Conservation (phyloP, 768 basidiomycete species). For the Kondoa malvinella region DNA sequence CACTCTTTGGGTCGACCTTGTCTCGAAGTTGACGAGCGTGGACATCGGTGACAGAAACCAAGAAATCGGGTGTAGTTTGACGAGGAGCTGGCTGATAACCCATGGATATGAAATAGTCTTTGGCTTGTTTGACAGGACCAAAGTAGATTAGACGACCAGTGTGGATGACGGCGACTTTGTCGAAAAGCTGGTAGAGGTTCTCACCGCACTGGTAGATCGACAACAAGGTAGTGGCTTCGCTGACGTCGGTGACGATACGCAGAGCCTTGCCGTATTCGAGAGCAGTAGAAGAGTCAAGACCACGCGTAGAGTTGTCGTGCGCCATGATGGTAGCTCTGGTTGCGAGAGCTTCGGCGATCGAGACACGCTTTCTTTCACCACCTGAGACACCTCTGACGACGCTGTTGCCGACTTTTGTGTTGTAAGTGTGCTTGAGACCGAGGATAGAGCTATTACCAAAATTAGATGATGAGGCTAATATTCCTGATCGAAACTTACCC, state of each 20-base stretch:
- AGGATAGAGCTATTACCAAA: conserved; percentile 38
- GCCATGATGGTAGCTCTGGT: conserved; percentile 22
- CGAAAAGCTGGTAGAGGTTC: conserved; percentile 43
- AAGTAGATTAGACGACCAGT: conserved; percentile 59
- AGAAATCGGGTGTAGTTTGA: conserved; percentile 34
- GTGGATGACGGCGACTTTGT: conserved; percentile 46
- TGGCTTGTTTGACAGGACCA: conserved; percentile 48
- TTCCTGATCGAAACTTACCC: conserved; percentile 22
- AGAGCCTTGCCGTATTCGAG: conserved; percentile 38
- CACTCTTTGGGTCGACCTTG: conserved; percentile 31
- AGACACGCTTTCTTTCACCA: conserved; percentile 31
- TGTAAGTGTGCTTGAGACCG: conserved; percentile 53
- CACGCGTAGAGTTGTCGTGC: conserved; percentile 29
- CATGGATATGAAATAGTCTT: conserved; percentile 57
- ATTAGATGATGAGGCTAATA: conserved; percentile 30
- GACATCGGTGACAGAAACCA: conserved; percentile 43
- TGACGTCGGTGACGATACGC: conserved; percentile 35
- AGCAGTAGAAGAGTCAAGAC: conserved; percentile 30
- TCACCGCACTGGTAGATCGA: conserved; percentile 45
- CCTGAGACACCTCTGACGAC: conserved; percentile 42
- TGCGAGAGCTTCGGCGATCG: conserved; percentile 26
- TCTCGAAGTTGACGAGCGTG: conserved; percentile 40
- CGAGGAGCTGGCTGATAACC: conserved; percentile 32
- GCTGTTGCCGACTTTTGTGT: conserved; percentile 62
- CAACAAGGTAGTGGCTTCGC: conserved; percentile 30